Conservation (phyloP, 108 stramenopile species). For the Pseudonitzschia multistriata region DNA sequence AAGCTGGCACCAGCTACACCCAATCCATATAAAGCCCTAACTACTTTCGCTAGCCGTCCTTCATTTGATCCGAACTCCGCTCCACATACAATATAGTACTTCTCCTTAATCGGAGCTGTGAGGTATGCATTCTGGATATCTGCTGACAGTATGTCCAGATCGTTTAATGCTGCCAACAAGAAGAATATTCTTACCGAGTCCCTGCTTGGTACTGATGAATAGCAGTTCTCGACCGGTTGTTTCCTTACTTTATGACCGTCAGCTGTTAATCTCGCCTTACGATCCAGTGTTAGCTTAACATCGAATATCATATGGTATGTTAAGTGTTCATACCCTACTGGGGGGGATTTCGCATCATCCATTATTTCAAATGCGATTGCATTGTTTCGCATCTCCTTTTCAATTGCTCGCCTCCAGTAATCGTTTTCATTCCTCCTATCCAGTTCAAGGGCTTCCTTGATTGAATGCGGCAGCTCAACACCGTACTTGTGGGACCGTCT, state of each 20-base stretch:
- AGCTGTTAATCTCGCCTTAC: slow-evolving; percentile 38
- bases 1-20: slow-evolving; percentile 20
- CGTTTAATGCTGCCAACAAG: slow-evolving; percentile 42
- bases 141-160: slow-evolving; percentile 22
- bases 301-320: not conserved
- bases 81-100: slow-evolving; percentile 25
- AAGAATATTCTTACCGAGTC: slow-evolving; percentile 48
- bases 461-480: slow-evolving; percentile 38
- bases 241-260: slow-evolving; percentile 43
- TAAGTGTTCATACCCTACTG: not conserved
- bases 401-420: slow-evolving; percentile 39
- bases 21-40: slow-evolving; percentile 47
- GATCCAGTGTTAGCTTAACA: not conserved
- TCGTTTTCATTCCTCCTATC: slow-evolving; percentile 47
- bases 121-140: slow-evolving; percentile 52
- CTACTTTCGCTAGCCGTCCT: slow-evolving; percentile 32
- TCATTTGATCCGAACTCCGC: slow-evolving; percentile 26
- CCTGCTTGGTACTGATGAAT: slow-evolving; percentile 38
- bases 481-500: slow-evolving; percentile 50
- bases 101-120: slow-evolving; percentile 26
- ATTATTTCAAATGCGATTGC: slow-evolving; percentile 36
- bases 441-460: slow-evolving; percentile 41
- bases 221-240: slow-evolving; percentile 36
- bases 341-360: too few relatives aligned
- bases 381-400: slow-evolving; percentile 51